These are phyloP conservation scores for Wickerhamiella galacta DNA, from an alignment of 805 yeast species.

Conservation along the genomic window DNA sequence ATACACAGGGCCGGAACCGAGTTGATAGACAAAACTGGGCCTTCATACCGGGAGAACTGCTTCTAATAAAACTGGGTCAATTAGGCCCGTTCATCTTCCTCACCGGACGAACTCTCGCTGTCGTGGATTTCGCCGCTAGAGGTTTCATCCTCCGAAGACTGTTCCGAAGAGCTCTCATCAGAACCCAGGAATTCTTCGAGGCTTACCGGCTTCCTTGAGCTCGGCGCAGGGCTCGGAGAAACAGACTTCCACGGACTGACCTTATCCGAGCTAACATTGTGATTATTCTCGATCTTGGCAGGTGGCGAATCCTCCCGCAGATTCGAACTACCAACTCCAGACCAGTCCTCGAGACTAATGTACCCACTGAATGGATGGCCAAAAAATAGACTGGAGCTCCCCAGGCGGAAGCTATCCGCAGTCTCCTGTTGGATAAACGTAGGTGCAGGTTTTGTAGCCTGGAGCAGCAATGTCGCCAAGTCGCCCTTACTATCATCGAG, in stretches of 20 bases:
- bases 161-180: not conserved
- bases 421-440: slow-evolving; percentile 8
- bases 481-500: slow-evolving; percentile 32
- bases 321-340: slow-evolving; percentile 17
- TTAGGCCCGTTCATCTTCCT: too few relatives aligned
- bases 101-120: too few relatives aligned
- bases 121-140: too few relatives aligned
- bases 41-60: too few relatives aligned
- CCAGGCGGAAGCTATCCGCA: slow-evolving; percentile 15
- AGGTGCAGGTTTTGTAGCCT: slow-evolving; percentile 62
- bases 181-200: slow-evolving; percentile 1
- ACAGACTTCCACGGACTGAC: not conserved
- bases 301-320: not conserved
- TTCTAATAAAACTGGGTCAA: too few relatives aligned
- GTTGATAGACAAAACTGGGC: too few relatives aligned
- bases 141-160: not conserved
- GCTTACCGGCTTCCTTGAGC: not conserved
- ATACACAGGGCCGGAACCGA: too few relatives aligned
- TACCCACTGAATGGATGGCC: slow-evolving; percentile 21
- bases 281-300: not conserved
- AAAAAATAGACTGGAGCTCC: slow-evolving; percentile 18
- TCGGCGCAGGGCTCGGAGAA: not conserved
- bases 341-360: slow-evolving; percentile 30
- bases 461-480: slow-evolving; percentile 52
- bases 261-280: not conserved